Percentiles rank a stretch among this genome's conserved stretches.
Evolutionary conservation across 2,329 filamentous ascomycete species (phyloP).

Genomic region (Furcasterigmium furcatum): DNA sequence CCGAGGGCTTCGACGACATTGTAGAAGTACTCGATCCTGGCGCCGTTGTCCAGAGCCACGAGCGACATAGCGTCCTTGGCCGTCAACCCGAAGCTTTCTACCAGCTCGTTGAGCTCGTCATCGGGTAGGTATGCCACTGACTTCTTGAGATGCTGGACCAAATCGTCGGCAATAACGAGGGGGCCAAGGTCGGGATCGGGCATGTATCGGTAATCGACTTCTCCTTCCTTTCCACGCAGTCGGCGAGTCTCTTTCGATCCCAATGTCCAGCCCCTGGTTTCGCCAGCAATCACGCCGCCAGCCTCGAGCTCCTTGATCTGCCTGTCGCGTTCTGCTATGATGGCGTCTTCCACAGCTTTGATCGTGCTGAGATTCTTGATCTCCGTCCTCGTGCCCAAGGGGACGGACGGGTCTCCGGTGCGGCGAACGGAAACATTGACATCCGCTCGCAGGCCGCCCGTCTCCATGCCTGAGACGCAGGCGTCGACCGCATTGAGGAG

Average conservation of each 20-base stretch:
- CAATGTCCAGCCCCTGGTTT: slow-evolving; percentile 91
- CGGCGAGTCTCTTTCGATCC: slow-evolving; percentile 78
- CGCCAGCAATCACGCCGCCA: slow-evolving; percentile 73
- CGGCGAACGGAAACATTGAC: slow-evolving; percentile 89
- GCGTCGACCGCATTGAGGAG: slow-evolving; percentile 78
- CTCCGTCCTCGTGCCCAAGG: slow-evolving; percentile 82
- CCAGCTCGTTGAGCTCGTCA: slow-evolving; percentile 59
- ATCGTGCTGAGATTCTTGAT: slow-evolving; percentile 97
- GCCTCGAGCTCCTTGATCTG: slow-evolving; percentile 78
- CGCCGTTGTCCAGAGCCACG: slow-evolving; percentile 72
- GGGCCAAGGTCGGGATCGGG: slow-evolving; percentile 89
- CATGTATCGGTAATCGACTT: slow-evolving; percentile 98
- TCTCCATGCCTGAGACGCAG: slow-evolving; percentile 89
- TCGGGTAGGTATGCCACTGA: slow-evolving; percentile 74
- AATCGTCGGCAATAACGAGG: slow-evolving; percentile 67
- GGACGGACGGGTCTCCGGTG: slow-evolving; percentile 33
- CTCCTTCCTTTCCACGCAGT: slow-evolving; percentile 89
- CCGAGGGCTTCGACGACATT: slow-evolving; percentile 53
- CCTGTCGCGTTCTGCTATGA: slow-evolving; percentile 84
- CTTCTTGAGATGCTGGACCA: slow-evolving; percentile 60
- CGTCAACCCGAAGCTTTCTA: slow-evolving; percentile 63
- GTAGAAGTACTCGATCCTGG: slow-evolving; percentile 78
- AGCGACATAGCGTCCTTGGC: slow-evolving; percentile 82
- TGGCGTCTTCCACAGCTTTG: slow-evolving; percentile 92
- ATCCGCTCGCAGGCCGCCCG: slow-evolving; percentile 85